These are phyloP conservation scores for Sporothrix luriei DNA, from an alignment of 2,329 filamentous ascomycete genomes.

Conservation along the genomic window DNA sequence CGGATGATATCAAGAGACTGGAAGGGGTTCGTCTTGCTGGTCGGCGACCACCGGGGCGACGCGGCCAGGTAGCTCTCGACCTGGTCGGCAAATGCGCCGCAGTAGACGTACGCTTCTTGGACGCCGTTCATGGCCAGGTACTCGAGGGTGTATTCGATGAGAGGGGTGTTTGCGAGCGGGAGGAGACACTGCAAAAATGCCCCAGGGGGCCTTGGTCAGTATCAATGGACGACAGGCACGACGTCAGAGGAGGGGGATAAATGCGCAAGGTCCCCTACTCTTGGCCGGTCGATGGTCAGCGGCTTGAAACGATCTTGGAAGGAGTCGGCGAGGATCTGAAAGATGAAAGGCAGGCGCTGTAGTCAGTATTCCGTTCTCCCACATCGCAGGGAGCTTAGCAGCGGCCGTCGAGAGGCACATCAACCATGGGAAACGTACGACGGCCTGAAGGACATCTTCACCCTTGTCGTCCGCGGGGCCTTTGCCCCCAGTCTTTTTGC, in stretches of 20 bases:
- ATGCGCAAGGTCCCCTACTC: conserved; percentile 58
- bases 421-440: conserved; percentile 47
- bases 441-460: conserved; percentile 62
- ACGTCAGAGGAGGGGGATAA: neutral
- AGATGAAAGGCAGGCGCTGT: conserved; percentile 31
- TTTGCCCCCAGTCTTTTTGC: conserved; percentile 59
- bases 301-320: conserved; percentile 91
- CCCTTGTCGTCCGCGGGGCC: conserved; percentile 56
- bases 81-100: conserved; percentile 80
- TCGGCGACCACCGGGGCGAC: conserved; percentile 70
- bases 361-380: conserved; percentile 32
- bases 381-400: neutral
- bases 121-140: conserved; percentile 94
- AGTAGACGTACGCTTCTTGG: conserved; percentile 92
- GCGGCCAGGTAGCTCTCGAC: conserved; percentile 82
- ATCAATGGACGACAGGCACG: neutral
- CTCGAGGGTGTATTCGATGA: conserved; percentile 97
- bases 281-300: conserved; percentile 83
- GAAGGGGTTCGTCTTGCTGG: conserved; percentile 65
- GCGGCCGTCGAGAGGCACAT: neutral
- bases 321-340: conserved; percentile 83
- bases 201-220: neutral
- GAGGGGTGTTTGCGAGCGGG: conserved; percentile 85
- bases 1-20: conserved; percentile 80
- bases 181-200: conserved; percentile 74